Conservation (phyloP, 225 moss, liverwort and hornwort genomes). For the Bryum argenteum region DNA sequence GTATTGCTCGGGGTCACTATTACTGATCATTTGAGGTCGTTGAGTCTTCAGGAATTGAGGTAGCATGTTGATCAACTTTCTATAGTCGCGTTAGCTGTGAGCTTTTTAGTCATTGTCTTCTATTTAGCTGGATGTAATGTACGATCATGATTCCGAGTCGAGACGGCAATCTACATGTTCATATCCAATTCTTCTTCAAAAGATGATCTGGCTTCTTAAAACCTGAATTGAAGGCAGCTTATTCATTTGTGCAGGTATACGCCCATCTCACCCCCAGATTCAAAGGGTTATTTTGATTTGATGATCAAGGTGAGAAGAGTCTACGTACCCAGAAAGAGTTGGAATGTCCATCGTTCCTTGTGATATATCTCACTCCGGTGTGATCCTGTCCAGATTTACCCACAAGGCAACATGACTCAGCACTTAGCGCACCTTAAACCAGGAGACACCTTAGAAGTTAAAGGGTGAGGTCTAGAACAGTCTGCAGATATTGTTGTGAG, state of each 20-base stretch:
- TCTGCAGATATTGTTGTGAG: constrained; percentile 12
- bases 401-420: constrained; percentile 83
- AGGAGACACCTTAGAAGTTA: constrained; percentile 83
- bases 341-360: constrained; percentile 12
- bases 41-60: background rate
- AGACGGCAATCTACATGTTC: constrained; percentile 3
- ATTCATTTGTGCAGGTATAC: constrained; percentile 67
- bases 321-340: constrained; percentile 1
- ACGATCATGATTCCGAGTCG: background rate
- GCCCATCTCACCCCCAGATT: constrained; percentile 85
- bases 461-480: constrained; percentile 55
- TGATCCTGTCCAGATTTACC: constrained; percentile 64
- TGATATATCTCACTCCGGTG: constrained; percentile 9
- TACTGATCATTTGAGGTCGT: constrained; percentile 17
- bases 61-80: constrained; percentile 18
- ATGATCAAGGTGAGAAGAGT: constrained; percentile 74
- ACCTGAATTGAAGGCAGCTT: constrained; percentile 5
- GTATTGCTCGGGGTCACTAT: constrained; percentile 11
- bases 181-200: constrained; percentile 12
- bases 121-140: constrained; percentile 13
- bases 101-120: constrained; percentile 14
- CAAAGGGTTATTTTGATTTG: constrained; percentile 88
- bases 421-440: constrained; percentile 67
- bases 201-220: background rate
- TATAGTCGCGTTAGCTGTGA: constrained; percentile 10